These are phyloP conservation scores for Phytophthora lateralis DNA, from an alignment of 352 stramenopile genomes.

Conservation along the genomic window DNA sequence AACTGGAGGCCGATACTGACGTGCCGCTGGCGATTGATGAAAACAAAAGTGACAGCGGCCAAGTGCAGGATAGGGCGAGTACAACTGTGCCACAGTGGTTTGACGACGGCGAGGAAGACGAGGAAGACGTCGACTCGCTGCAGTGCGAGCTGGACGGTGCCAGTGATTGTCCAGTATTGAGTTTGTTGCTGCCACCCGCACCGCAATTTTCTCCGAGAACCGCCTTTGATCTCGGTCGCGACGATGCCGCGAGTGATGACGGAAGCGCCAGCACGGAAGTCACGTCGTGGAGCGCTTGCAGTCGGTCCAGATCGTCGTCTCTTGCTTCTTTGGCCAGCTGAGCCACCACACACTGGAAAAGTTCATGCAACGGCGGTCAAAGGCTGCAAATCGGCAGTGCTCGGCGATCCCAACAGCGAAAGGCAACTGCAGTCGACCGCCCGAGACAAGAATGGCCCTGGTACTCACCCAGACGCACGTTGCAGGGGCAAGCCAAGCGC, in stretches of 20 bases:
- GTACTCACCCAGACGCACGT: slow-evolving; percentile 26
- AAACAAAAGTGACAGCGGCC: not conserved
- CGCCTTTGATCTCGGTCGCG: not conserved
- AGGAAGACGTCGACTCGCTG: slow-evolving; percentile 9
- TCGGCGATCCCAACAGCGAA: not conserved
- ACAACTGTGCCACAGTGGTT: slow-evolving; percentile 21
- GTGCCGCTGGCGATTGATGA: not conserved
- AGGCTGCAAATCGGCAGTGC: slow-evolving; percentile 8
- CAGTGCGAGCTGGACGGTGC: not conserved
- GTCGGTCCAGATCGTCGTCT: slow-evolving; percentile 2
- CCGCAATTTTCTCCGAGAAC: not conserved
- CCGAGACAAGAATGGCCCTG: not conserved
- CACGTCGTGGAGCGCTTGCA: slow-evolving; percentile 15
- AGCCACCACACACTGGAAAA: not conserved
- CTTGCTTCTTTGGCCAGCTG: slow-evolving; percentile 7
- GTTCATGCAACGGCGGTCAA: not conserved
- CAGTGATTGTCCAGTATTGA: slow-evolving; percentile 2
- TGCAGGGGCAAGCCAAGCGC: slow-evolving; percentile 19
- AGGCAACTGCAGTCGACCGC: not conserved
- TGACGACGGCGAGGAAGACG: slow-evolving; percentile 17
- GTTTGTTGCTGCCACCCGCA: not conserved
- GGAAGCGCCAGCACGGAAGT: slow-evolving; percentile 9
- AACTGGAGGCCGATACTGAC: not conserved
- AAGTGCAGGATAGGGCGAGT: not conserved
- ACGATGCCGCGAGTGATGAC: slow-evolving; percentile 2